Evolutionary conservation across 2,329 filamentous ascomycete genomes (phyloP), one percentile per base, ranked within the genome.

Genomic region (Trichoderma sp.): DNA sequence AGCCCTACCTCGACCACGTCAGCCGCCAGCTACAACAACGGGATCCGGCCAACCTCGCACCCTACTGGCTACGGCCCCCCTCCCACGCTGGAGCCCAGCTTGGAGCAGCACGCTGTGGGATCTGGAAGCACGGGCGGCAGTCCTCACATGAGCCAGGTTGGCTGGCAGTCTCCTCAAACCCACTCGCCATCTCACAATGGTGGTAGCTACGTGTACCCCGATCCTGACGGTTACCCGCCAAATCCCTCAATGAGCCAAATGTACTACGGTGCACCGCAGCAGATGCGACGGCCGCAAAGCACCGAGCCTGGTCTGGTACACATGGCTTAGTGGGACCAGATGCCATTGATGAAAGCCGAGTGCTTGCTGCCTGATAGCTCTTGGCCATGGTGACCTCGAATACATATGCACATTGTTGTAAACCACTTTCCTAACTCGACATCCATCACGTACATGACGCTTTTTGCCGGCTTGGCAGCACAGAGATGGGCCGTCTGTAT

Each of bases 151-250:
- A 80, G 82, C 70, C 89, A 86, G 69, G 86, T 92, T 70, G 91
- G 92, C 65, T 97, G 94, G 94, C 91, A 93, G 72, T 96, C 93
- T 5, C 93, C 89, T 2, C 91, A 94, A 72, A 87, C 88, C 71
- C 86, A 86, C 35, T 88, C 93, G 71, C 88, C 90, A 10, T 90
- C 91, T 9, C 91, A 93, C 70, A 80, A 82, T 53, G 87, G 85
- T 53, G 88, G 86, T 59, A 84, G 84, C 70, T 94, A 93, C 71
- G 89, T 92, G 70, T 97, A 96, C 76, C 88, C 90, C 8, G 96
- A 97, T 72, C 91, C 92, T 0, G 93, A 97, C 73, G 87, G 88
- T 29, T 90, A 90, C 69, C 85, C 85, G 39, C 84, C 64, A 17
- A 69, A 87, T 59, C 83, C 80, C 5, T 84, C 85, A 50, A 84